Base-by-base conservation (phyloP, 176 grass and related monocot species). In the Tillandsia leiboldiana region DNA sequence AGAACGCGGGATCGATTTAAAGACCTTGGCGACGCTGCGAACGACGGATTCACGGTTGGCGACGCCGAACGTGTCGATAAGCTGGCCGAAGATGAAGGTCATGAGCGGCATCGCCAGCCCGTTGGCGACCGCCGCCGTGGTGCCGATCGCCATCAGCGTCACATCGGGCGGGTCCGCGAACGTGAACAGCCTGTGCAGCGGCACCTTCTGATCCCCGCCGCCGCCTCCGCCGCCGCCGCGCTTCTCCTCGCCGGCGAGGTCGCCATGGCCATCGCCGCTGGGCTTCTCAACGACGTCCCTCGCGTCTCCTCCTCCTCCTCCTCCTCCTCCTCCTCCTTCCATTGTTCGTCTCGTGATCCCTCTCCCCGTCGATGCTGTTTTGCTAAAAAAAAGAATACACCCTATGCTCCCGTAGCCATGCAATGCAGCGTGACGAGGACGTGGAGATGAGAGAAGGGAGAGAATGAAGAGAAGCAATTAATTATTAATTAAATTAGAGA, bases 61-160 rank as follows among this genome's bases (percentile, higher is more conserved):
- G 59, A 26, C 9, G n/a, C 72, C 83, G 58, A 85, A 85, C 11
- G 77, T 67, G 50, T 85, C 67, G 73, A 85, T 72, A 51, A 80
- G 74, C 74, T 80, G 22, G 22, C 77, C 83, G 11, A 85, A 80
- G 65, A 85, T 58, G 72, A 76, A 58, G 11, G 83, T 72, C 77
- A 85, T 76, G 11, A 80, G 11, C 26, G 83, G 72, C 83, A 85
- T 76, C 8, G 83, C 66, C n/a, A 85, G 14, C 14, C 83, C 83
- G 70, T 67, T 85, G 3, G 12, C 65, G 53, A 76, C 18, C 14
- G 83, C 77, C 10, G 56, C 51, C 8, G 67, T 9, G 14, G 70
- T 51, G 7, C 83, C 77, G 11, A 72, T 33, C 26, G 51, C 48
- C 83, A 85, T 85, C 50, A 85, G 29, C 20, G 28, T 42, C 17